These are phyloP conservation scores for Haematococcus sp. DNA, from an alignment of 139 green algal genomes.

Conservation along the genomic window DNA sequence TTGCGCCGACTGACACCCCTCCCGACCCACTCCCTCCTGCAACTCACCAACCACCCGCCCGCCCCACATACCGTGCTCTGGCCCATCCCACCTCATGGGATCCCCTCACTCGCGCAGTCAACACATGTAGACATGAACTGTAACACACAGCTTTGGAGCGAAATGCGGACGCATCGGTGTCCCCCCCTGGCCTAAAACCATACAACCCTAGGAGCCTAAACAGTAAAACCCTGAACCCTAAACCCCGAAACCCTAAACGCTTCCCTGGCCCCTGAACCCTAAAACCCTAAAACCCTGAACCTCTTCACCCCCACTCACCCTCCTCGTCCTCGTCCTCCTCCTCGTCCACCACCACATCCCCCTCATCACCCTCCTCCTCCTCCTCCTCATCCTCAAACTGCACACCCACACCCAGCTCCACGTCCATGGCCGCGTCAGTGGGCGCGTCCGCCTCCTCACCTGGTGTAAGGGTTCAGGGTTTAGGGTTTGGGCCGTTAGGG, in stretches of 20 bases:
- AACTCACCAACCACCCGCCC: not conserved
- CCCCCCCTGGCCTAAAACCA: too few species aligned
- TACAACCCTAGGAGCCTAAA: too few species aligned
- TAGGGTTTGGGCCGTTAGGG: too few species aligned
- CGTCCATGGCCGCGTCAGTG: constrained; percentile 54
- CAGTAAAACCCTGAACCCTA: too few species aligned
- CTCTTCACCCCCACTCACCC: not conserved
- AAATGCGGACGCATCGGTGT: too few species aligned
- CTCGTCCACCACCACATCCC: constrained; percentile 42
- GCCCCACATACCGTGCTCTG: constrained; percentile 6
- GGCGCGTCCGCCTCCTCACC: not conserved
- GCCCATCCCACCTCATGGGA: too few species aligned
- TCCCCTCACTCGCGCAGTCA: too few species aligned
- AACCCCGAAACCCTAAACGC: too few species aligned
- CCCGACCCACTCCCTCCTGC: not conserved
- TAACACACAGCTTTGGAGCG: too few species aligned
- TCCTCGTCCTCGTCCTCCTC: constrained; percentile 49
- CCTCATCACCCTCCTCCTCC: constrained; percentile 7
- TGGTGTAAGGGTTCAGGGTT: too few species aligned
- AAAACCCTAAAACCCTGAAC: too few species aligned
- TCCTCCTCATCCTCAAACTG: constrained; percentile 68
- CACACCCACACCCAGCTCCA: constrained; percentile 88
- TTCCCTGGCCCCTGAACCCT: not conserved
- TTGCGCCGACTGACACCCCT: not conserved
- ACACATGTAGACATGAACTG: too few species aligned